Percentiles rank a stretch among this genome's conserved stretches.
Evolutionary conservation across 768 basidiomycete genomes (phyloP).

Genomic region (Coprinellus micaceus): DNA sequence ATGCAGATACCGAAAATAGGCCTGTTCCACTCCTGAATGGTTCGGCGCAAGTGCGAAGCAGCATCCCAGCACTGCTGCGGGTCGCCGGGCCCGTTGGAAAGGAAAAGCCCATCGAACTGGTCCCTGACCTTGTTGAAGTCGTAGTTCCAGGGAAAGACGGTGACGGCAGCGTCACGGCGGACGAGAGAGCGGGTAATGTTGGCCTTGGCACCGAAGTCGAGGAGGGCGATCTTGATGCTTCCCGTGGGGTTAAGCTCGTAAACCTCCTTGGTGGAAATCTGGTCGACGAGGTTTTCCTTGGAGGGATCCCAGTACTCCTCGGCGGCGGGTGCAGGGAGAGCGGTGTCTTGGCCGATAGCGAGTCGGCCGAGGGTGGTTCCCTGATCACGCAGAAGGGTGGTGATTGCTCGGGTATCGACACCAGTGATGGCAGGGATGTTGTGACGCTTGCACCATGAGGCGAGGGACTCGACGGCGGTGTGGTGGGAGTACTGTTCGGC

Average conservation of each 20-base stretch:
- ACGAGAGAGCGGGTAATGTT: conserved; percentile 94
- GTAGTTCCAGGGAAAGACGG: conserved; percentile 96
- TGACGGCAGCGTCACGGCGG: conserved; percentile 86
- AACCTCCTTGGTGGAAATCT: conserved; percentile 80
- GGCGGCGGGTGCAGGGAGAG: conserved; percentile 51
- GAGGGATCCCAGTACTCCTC: conserved; percentile 94
- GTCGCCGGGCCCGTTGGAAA: conserved; percentile 96
- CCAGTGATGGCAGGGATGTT: conserved; percentile 92
- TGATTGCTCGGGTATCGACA: conserved; percentile 97
- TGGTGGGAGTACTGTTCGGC: conserved; percentile 96
- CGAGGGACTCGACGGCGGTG: conserved; percentile 86
- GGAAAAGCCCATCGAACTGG: conserved; percentile 90
- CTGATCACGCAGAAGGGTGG: conserved; percentile 88
- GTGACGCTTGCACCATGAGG: conserved; percentile 89
- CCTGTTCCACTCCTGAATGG: conserved; percentile 84
- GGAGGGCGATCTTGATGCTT: conserved; percentile 87
- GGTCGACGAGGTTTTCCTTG: conserved; percentile 87
- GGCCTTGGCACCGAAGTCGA: conserved; percentile 97
- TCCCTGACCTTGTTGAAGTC: conserved; percentile 93
- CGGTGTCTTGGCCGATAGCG: conserved; percentile 73
- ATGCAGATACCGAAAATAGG: conserved; percentile 99
- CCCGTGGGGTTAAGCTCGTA: conserved; percentile 86
- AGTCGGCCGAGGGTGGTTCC: conserved; percentile 94
- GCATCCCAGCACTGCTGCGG: conserved; percentile 87
- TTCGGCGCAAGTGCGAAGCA: conserved; percentile 72